phyloP scores from a whole-genome alignment of 2,329 filamentous ascomycete genomes.

The Albophoma yamanashiensis region DNA sequence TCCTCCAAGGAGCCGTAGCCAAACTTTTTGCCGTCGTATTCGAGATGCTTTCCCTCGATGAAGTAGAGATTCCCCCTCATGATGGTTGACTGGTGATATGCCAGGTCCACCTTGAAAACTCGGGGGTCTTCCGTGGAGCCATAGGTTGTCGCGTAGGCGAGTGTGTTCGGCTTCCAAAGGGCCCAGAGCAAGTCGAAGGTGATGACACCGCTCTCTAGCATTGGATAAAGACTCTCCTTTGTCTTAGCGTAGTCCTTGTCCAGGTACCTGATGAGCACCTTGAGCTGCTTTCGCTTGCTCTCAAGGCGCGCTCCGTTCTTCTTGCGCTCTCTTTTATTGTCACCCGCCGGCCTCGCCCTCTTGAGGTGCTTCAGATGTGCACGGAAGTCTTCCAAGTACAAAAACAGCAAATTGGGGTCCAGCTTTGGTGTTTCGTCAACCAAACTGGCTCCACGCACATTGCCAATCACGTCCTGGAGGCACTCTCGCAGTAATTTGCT shows the following conservation, averaged over 20 bases:
- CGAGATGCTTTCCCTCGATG: conserved; percentile 70
- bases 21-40: conserved; percentile 81
- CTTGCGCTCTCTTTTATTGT: conserved; percentile 45
- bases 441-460: conserved; percentile 50
- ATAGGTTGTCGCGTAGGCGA: conserved; percentile 70
- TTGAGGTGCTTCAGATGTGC: conserved; percentile 53
- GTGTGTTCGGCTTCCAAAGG: conserved; percentile 75
- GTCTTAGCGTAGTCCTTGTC: conserved; percentile 69
- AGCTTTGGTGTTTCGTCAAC: conserved; percentile 70
- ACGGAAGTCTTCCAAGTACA: conserved; percentile 70
- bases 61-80: conserved; percentile 66
- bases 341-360: conserved; percentile 35
- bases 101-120: conserved; percentile 71
- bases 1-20: conserved; percentile 62
- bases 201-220: conserved; percentile 73
- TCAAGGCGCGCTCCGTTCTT: conserved; percentile 48
- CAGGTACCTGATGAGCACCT: conserved; percentile 65
- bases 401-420: conserved; percentile 60
- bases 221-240: conserved; percentile 68
- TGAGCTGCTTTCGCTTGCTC: conserved; percentile 53
- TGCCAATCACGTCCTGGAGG: conserved; percentile 27
- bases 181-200: conserved; percentile 87
- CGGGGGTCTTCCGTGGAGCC: conserved; percentile 65
- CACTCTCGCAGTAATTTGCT: conserved; percentile 67
- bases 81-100: conserved; percentile 58